Evolutionary conservation across 2,329 filamentous ascomycete genomes (phyloP), one percentile per base, ranked within the genome.

Genomic region (Plenodomus biglobosus): DNA sequence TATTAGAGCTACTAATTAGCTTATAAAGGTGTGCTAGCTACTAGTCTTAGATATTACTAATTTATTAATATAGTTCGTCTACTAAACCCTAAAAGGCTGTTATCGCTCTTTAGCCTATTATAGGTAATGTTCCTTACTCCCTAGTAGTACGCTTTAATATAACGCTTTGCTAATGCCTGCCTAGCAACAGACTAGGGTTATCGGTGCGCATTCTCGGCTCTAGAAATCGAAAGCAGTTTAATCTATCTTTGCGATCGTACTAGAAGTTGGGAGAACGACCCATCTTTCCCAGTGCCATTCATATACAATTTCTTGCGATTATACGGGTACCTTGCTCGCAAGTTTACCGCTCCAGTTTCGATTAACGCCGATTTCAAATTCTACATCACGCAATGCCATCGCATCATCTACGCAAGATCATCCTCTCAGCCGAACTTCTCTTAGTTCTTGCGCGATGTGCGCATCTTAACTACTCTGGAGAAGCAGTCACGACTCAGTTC

Each of bases 401-500:
- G 44, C 55, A 58, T 58, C 65, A 58, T 56, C 52, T 67, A 55
- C 62, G 58, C 54, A 63, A 60, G 50, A 39, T 64, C 52, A 43
- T 61, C 32, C 40, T 63, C 44, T 40, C 56, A 37, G 45, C 67
- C 45, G 51, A 56, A 21, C 53, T 70, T 13, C 59, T 70, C 42
- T 49, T 56, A 8, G 41, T 60, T 37, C 42, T 59, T 40, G 50
- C 55, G 35, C 57, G 55, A 40, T 46, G 53, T 40, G 44, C 58
- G 5, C 41, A 56, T 39, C 58, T 66, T 42, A 60, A 65, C 44
- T 58, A 64, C 44, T 62, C 58, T 35, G 67, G 69, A 27, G 59
- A 64, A 36, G 66, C 67, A 15, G 35, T 69, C 35, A 72, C 69
- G 11, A 70, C 66, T 36, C 66, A 69, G 10, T 72, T 65, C 53